A percentile compares a stretch with the other conserved stretches of the same genome.
Evolutionary conservation across 257 asterid genomes (phyloP).

Genomic region (Voacanga thouarsii): DNA sequence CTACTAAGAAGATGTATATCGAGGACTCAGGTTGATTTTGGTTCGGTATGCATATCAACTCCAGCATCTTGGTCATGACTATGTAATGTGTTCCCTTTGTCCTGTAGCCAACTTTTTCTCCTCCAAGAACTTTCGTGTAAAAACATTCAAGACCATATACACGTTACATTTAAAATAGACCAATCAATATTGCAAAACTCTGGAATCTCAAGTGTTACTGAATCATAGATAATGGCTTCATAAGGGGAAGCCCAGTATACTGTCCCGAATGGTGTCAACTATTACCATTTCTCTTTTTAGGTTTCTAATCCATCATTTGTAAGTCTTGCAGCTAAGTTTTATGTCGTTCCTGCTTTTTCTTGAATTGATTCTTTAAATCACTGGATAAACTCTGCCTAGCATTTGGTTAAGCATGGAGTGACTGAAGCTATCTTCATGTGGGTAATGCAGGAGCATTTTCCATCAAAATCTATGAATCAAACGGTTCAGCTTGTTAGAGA

Average conservation of each 20-base stretch:
- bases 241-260: background rate
- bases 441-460: constrained; percentile 61
- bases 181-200: no score
- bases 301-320: background rate
- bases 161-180: no score
- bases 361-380: background rate
- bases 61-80: background rate
- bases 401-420: background rate
- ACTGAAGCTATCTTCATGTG: background rate
- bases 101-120: background rate
- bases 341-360: background rate
- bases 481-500: constrained; percentile 76
- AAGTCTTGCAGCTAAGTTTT: background rate
- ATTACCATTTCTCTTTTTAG: no score
- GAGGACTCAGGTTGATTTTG: no score
- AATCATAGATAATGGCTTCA: background rate
- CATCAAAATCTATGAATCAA: constrained; percentile 74
- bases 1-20: no score
- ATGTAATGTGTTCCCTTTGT: background rate
- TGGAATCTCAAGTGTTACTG: no score
- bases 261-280: background rate
- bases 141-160: no score
- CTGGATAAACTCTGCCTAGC: background rate
- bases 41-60: no score
- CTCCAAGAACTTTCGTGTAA: no score